Evolutionary conservation across 2,329 filamentous ascomycete species (phyloP), one percentile per base, ranked within the genome.

Genomic region (Epichloe uncinata): DNA sequence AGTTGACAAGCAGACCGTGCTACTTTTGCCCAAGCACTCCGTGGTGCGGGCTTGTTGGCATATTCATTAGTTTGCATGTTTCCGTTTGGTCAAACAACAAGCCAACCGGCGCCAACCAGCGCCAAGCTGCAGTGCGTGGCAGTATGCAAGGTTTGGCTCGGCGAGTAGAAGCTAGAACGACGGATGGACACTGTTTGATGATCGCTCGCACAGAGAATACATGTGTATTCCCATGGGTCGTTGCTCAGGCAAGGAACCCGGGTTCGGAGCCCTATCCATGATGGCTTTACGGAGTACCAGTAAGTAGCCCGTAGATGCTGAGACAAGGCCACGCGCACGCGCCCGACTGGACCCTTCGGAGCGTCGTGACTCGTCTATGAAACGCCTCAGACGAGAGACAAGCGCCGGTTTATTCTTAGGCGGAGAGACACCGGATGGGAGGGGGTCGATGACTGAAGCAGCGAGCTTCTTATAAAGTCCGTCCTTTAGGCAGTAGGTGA

Each of bases 341-440:
- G n/a, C 26, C 42, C n/a, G n/a, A 13, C 22, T 30, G 12, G 22
- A n/a, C 42, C n/a, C 42, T 43, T 20, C 20, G 11, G 37, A 47
- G 36, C 45, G 45, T 36, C 30, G 38, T 42, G 46, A 20, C 26
- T 16, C 46, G 26, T 42, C 11, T 16, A 48, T 49, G 46, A 51
- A 46, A 49, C 50, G 46, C 50, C 50, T 49, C 46, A 49, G 50
- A 36, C 45, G 41, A 45, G 35, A 48, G 22, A 22, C 26, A 26
- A n/a, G 43, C 26, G 13, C 16, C 45, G 34, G 30, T 22, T 22
- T 16, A 35, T 33, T 22, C 15, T 42, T 12, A 20, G 35, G 37
- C 15, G 11, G 42, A 43, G 42, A 26, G 42, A 9, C 42, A 43
- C 26, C 20, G 38, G 37, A 48, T 33, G 18, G 20, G 36, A 42